phyloP scores from a whole-genome alignment of 1,139 yeast species.

The Scheffersomyces cryptocercus region DNA sequence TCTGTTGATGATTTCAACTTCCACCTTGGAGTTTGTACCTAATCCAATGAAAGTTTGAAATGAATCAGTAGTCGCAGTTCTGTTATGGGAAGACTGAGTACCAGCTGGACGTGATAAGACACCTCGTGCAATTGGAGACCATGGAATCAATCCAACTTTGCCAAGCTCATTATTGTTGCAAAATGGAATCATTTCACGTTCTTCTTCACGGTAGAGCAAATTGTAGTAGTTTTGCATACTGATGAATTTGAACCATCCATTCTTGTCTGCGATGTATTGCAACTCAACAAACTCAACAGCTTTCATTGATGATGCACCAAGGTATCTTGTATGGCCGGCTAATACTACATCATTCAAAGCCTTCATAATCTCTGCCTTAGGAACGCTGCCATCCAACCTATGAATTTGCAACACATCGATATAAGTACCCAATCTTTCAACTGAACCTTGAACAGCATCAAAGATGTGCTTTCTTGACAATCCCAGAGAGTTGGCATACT shows the following conservation, averaged over 20 bases:
- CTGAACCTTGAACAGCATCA: slow-evolving; percentile 16
- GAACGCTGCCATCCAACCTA: slow-evolving; percentile 12
- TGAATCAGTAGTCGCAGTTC: slow-evolving; percentile 19
- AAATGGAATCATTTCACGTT: slow-evolving; percentile 57
- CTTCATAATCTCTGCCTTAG: slow-evolving; percentile 17
- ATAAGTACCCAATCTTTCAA: slow-evolving; percentile 19
- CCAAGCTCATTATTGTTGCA: slow-evolving; percentile 37
- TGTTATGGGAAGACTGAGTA: slow-evolving; percentile 15
- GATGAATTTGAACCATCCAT: slow-evolving; percentile 45
- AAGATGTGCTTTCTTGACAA: slow-evolving; percentile 19
- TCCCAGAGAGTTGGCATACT: slow-evolving; percentile 13
- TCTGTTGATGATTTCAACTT: slow-evolving; percentile 45
- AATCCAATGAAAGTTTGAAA: slow-evolving; percentile 9
- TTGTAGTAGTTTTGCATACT: slow-evolving; percentile 62
- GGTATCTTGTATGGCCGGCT: slow-evolving; percentile 15
- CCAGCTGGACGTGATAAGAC: slow-evolving; percentile 38
- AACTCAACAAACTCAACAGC: slow-evolving; percentile 17
- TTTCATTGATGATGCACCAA: slow-evolving; percentile 20
- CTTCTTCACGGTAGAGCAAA: slow-evolving; percentile 59
- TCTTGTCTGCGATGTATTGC: slow-evolving; percentile 16
- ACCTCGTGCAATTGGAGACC: slow-evolving; percentile 54
- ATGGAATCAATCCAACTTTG: slow-evolving; percentile 52
- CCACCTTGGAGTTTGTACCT: slow-evolving; percentile 13
- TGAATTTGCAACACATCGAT: slow-evolving; percentile 20
- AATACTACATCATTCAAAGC: slow-evolving; percentile 18